Percentiles rank a stretch among this genome's conserved stretches.
phyloP scores from a whole-genome alignment of 805 yeast genomes.

The Candida germanica region DNA sequence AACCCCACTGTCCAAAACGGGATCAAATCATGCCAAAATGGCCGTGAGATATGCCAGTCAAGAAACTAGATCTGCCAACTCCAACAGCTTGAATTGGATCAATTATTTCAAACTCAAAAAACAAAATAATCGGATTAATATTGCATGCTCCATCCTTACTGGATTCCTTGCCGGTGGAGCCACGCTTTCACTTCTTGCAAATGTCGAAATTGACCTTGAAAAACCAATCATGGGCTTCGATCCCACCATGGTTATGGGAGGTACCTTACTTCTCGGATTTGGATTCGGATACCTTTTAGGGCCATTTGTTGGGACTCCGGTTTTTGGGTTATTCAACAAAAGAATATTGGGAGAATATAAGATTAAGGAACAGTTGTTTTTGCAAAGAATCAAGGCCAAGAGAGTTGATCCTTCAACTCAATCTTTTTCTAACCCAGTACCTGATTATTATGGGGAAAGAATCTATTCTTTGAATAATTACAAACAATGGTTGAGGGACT shows the following conservation, averaged over 20 bases:
- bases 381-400: constrained; percentile 68
- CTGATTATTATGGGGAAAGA: constrained; percentile 98
- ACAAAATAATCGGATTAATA: constrained; percentile 67
- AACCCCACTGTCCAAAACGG: no score
- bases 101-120: constrained; percentile 75
- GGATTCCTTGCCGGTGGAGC: constrained; percentile 61
- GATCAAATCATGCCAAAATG: no score
- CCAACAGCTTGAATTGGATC: constrained; percentile 61
- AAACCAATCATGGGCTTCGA: constrained; percentile 85
- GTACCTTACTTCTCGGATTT: constrained; percentile 69
- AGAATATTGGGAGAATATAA: constrained; percentile 45
- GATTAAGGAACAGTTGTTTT: constrained; percentile 67
- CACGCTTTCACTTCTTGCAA: constrained; percentile 76
- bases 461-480: constrained; percentile 82
- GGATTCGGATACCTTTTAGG: constrained; percentile 79
- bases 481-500: constrained; percentile 94
- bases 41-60: not conserved
- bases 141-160: constrained; percentile 64
- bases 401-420: constrained; percentile 92
- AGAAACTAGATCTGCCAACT: constrained; percentile 2
- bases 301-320: constrained; percentile 69
- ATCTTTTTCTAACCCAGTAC: constrained; percentile 89
- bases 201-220: constrained; percentile 83
- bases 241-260: constrained; percentile 76
- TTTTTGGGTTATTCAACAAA: constrained; percentile 58